Evolutionary conservation across 768 basidiomycete species (phyloP).

Genomic region (Suillus luteus): DNA sequence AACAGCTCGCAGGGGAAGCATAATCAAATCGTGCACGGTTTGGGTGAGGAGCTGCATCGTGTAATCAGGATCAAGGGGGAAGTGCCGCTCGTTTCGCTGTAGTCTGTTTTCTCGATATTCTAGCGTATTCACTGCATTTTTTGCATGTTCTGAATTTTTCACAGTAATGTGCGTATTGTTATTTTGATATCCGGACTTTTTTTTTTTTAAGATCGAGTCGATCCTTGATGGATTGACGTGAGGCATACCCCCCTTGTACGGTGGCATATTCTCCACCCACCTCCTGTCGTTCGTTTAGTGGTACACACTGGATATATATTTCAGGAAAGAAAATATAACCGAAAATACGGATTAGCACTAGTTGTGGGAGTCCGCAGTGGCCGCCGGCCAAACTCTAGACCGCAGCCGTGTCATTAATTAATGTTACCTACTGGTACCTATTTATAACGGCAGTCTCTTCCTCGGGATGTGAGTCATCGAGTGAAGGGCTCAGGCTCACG

Average conservation of each 20-base stretch:
- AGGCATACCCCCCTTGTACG: not conserved
- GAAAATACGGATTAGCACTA: not conserved
- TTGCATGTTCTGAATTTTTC: not conserved
- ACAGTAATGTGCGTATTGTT: not conserved
- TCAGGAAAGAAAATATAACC: not conserved
- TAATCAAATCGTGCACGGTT: not conserved
- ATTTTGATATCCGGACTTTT: conserved; percentile 1
- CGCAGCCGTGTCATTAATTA: not conserved
- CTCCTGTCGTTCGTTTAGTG: not conserved
- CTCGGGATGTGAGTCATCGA: not conserved
- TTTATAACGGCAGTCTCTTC: not conserved
- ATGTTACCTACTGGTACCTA: not conserved
- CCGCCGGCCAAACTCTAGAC: not conserved
- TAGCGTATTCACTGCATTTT: not conserved
- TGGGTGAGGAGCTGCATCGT: not conserved
- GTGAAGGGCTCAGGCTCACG: too few relatives aligned
- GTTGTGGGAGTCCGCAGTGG: not conserved
- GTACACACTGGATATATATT: not conserved
- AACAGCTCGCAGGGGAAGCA: not conserved
- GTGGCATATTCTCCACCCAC: not conserved
- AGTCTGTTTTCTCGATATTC: not conserved
- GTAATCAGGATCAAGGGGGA: not conserved
- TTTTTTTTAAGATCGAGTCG: not conserved
- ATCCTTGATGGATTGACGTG: not conserved
- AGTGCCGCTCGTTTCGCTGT: not conserved